These are phyloP conservation scores for Leishmania arabica DNA, from an alignment of 208 protist species.

Conservation along the genomic window DNA sequence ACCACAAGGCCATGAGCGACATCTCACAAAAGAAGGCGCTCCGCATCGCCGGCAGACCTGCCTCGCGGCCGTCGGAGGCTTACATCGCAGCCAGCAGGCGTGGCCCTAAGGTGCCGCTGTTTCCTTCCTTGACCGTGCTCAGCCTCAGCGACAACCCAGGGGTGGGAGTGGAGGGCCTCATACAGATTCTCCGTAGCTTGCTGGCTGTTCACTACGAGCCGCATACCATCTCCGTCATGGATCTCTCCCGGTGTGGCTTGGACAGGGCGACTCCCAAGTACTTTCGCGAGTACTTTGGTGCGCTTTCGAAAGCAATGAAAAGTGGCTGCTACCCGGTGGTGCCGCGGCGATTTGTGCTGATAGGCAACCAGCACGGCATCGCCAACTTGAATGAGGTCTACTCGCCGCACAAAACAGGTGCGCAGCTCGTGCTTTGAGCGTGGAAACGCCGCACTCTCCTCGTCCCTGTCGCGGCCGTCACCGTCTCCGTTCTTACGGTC, in stretches of 20 bases:
- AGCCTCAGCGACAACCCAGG: slow-evolving; percentile 81
- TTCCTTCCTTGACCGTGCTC: slow-evolving; percentile 68
- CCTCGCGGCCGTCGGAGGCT: slow-evolving; percentile 33
- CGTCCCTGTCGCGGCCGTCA: background rate
- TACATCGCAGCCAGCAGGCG: slow-evolving; percentile 36
- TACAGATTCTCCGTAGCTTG: slow-evolving; percentile 57
- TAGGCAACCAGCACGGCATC: slow-evolving; percentile 66
- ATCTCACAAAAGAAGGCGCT: slow-evolving; percentile 4
- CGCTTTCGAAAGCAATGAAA: slow-evolving; percentile 30
- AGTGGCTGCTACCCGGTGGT: slow-evolving; percentile 42
- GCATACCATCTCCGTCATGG: slow-evolving; percentile 49
- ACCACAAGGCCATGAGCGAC: slow-evolving; percentile 28
- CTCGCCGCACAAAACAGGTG: slow-evolving; percentile 10
- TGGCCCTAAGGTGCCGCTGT: slow-evolving; percentile 45
- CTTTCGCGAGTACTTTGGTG: slow-evolving; percentile 55
- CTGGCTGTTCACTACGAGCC: slow-evolving; percentile 58
- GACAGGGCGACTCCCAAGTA: slow-evolving; percentile 28
- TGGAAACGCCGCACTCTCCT: background rate
- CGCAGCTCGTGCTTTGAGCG: slow-evolving; percentile 33
- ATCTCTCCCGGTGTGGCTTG: slow-evolving; percentile 78
- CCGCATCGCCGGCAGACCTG: slow-evolving; percentile 17
- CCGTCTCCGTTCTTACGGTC: background rate
- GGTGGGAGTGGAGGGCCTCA: slow-evolving; percentile 58
- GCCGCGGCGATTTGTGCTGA: slow-evolving; percentile 50
- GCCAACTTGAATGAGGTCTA: slow-evolving; percentile 10